These are phyloP conservation scores for Phalaenopsis equestris DNA, from an alignment of 106 monocot species.

Conservation along the genomic window DNA sequence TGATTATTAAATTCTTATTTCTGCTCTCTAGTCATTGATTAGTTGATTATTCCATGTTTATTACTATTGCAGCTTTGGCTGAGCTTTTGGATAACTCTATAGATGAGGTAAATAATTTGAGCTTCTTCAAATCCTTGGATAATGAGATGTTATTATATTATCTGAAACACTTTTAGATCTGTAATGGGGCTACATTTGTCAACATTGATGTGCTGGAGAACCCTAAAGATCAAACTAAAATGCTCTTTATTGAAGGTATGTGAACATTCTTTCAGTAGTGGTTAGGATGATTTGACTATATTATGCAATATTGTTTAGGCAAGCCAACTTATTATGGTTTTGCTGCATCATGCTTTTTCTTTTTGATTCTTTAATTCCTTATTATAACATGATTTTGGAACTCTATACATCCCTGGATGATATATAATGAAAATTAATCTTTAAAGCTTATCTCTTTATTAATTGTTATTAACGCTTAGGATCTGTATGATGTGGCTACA, in stretches of 20 bases:
- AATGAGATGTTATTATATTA: background rate
- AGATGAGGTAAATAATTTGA: conserved; percentile 50
- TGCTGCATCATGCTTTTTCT: background rate
- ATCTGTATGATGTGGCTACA: too few species aligned
- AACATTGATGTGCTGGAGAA: conserved; percentile 68
- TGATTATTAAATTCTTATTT: background rate
- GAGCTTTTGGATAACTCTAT: conserved; percentile 88
- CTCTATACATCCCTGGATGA: too few species aligned
- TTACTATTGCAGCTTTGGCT: conserved; percentile 62
- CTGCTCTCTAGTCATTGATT: background rate
- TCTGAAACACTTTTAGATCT: conserved; percentile 30
- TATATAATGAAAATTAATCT: too few species aligned
- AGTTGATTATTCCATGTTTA: background rate
- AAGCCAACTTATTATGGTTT: background rate
- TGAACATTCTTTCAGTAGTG: background rate
- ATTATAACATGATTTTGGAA: background rate
- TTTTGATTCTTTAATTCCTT: background rate
- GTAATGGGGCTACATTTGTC: conserved; percentile 85
- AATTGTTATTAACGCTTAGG: too few species aligned
- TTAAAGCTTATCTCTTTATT: too few species aligned
- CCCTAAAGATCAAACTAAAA: conserved; percentile 50
- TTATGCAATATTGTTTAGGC: background rate
- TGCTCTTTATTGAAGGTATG: conserved; percentile 83
- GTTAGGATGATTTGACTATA: background rate
- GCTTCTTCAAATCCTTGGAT: background rate